Percentiles rank a stretch among this genome's conserved stretches.
These are phyloP conservation scores for Populus deltoides DNA, from an alignment of 345 rosid genomes.

Conservation along the genomic window DNA sequence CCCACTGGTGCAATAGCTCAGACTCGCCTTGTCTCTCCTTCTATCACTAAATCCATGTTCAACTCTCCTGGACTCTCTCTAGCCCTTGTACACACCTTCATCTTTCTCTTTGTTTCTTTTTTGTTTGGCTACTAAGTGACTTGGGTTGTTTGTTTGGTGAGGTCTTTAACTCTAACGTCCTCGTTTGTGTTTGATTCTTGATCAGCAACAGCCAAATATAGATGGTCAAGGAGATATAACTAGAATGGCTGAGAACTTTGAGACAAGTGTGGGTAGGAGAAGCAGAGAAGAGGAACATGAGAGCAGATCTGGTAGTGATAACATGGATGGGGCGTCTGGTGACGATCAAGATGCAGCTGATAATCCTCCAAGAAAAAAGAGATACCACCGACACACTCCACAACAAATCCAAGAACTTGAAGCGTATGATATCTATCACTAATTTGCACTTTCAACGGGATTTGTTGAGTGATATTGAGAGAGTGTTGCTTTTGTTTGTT, in stretches of 20 bases:
- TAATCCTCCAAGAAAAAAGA: constrained; percentile 82
- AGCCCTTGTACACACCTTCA: constrained; percentile 44
- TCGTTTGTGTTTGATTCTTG: not conserved
- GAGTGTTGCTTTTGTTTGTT: not conserved
- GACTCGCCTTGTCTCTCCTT: constrained; percentile 47
- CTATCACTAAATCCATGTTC: constrained; percentile 58
- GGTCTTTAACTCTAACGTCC: not conserved
- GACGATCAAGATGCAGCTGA: constrained; percentile 91
- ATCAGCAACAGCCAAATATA: constrained; percentile 49
- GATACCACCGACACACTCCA: constrained; percentile 99
- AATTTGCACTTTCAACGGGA: constrained; percentile 1
- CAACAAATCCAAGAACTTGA: constrained; percentile 99
- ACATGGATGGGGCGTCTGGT: constrained; percentile 89
- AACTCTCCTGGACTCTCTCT: constrained; percentile 80
- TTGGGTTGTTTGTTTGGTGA: not conserved
- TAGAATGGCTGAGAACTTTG: constrained; percentile 19
- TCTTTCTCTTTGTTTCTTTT: not conserved
- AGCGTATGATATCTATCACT: constrained; percentile 45
- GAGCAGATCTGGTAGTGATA: constrained; percentile 98
- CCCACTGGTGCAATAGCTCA: constrained; percentile 54
- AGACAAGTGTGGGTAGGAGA: constrained; percentile 14
- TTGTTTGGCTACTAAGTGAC: not conserved
- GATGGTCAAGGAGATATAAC: constrained; percentile 41
- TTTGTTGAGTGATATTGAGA: not conserved
- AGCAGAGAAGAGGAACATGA: constrained; percentile 34